phyloP scores from a whole-genome alignment of 2,329 filamentous ascomycete species.

The Pseudogymnoascus sp. region DNA sequence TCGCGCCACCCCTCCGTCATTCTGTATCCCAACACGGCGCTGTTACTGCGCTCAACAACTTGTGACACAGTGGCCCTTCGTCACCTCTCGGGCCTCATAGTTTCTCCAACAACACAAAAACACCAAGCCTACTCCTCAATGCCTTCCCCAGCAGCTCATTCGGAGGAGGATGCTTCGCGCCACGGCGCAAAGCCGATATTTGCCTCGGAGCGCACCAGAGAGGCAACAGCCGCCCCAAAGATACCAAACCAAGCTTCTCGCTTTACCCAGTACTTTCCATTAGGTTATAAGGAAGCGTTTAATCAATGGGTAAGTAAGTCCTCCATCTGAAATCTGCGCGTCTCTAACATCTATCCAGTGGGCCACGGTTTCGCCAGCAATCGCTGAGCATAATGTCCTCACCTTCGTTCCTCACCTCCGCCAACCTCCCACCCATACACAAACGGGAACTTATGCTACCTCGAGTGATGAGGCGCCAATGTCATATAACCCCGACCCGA shows the following conservation, averaged over 20 bases:
- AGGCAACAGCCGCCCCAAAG: slow-evolving; percentile 17
- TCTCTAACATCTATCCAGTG: slow-evolving; percentile 48
- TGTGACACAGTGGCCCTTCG: slow-evolving; percentile 22
- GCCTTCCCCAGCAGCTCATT: slow-evolving; percentile 24
- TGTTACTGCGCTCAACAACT: slow-evolving; percentile 25
- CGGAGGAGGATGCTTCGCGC: slow-evolving; percentile 23
- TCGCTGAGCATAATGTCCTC: slow-evolving; percentile 82
- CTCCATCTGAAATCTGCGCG: background rate
- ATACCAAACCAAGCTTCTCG: slow-evolving; percentile 25
- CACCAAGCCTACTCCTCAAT: slow-evolving; percentile 23
- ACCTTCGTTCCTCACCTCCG: slow-evolving; percentile 76
- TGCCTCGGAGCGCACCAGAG: slow-evolving; percentile 38
- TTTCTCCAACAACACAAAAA: slow-evolving; percentile 15
- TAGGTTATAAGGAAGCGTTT: slow-evolving; percentile 86
- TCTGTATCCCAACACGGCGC: slow-evolving; percentile 29
- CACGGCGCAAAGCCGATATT: slow-evolving; percentile 32
- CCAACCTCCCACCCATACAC: slow-evolving; percentile 45
- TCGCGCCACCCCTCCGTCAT: slow-evolving; percentile 10
- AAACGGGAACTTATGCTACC: slow-evolving; percentile 47
- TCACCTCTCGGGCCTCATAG: slow-evolving; percentile 23
- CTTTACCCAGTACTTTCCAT: slow-evolving; percentile 56
- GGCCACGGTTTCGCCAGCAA: slow-evolving; percentile 70
- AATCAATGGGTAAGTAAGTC: slow-evolving; percentile 68
- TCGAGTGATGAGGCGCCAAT: slow-evolving; percentile 33
- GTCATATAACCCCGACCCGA: slow-evolving; percentile 27